Percentiles rank a stretch among this genome's conserved stretches.
phyloP scores from a whole-genome alignment of 768 basidiomycete genomes.

The Tulasnella sp. region DNA sequence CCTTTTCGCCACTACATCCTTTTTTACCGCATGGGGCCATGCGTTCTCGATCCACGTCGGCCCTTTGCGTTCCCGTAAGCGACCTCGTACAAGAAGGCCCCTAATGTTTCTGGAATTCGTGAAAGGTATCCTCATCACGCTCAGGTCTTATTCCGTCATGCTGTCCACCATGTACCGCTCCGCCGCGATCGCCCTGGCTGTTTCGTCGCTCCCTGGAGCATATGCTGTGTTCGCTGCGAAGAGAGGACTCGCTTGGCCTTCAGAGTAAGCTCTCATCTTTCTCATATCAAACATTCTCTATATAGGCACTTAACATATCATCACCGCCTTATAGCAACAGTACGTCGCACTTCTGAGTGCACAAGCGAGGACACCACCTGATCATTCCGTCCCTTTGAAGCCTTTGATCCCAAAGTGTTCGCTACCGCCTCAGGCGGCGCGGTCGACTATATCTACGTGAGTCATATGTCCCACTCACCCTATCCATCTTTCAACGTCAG shows the following conservation, averaged over 20 bases:
- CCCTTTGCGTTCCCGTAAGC: too few species aligned
- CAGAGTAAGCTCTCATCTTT: conserved; percentile 9
- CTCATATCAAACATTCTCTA: background rate
- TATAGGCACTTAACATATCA: background rate
- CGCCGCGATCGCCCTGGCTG: too few species aligned
- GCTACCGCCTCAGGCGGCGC: background rate
- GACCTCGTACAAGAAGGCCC: too few species aligned
- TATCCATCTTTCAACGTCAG: too few species aligned
- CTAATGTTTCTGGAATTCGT: too few species aligned
- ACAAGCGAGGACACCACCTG: background rate
- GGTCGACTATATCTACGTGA: conserved; percentile 15
- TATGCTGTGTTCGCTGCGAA: background rate
- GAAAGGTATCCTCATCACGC: too few species aligned
- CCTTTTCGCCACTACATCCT: too few species aligned
- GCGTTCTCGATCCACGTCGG: too few species aligned
- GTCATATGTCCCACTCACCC: background rate
- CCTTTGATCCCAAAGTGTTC: conserved; percentile 15
- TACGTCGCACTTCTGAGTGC: background rate
- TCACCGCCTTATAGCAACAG: conserved; percentile 6
- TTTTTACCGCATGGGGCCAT: too few species aligned
- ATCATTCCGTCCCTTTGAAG: background rate
- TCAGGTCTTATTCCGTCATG: too few species aligned
- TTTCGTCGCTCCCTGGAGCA: too few species aligned
- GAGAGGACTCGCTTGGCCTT: conserved; percentile 15
- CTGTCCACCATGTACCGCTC: too few species aligned